Evolutionary conservation across 1,139 yeast genomes (phyloP), one percentile per base, ranked within the genome.

Genomic region (Yamadazyma oceani): DNA sequence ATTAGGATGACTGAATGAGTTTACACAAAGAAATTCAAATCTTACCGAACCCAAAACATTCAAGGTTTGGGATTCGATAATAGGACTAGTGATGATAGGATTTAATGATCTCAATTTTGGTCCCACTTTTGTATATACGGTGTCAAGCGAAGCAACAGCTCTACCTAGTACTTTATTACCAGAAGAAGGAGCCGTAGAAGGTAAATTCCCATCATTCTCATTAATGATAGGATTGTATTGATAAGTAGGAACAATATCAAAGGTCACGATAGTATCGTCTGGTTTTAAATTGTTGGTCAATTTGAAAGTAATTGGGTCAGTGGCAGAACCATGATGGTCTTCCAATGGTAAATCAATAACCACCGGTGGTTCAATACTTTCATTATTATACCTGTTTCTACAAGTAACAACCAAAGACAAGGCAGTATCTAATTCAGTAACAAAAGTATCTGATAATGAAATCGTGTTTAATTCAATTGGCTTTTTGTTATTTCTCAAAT

Each of bases 191-290:
- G 32, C 31, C 7, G n/a, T n/a, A n/a, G 45, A 41, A 5, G 36
- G 15, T n/a, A 29, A 29, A 19, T 17, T 29, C n/a, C 30, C 21
- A 27, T 27, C 30, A 22, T 43, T 42, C 7, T 36, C 30, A 37
- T 49, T 51, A 2, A 39, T 22, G 15, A 29, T 32, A 29, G 38
- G 41, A 8, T 63, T 49, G 40, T 65, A 64, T 40, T 69, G 86
- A 57, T 89, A 90, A 0, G 97, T 88, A n/a, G 97, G 96, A 16
- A 90, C 89, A 44, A 92, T 75, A 58, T 92, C 97, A 62, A 92
- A 92, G 30, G 80, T 78, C 23, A 92, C 60, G 3, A 75, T 61
- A n/a, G 82, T 73, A 44, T 82, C 79, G 32, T 75, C 66, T 3
- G 83, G 70, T 30, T 70, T 69, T 31, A 64, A 51, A 26, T 69